Percentiles rank a stretch among this genome's conserved stretches.
Evolutionary conservation across 345 rosid genomes (phyloP).

Genomic region (Erysimum cheiranthoides): DNA sequence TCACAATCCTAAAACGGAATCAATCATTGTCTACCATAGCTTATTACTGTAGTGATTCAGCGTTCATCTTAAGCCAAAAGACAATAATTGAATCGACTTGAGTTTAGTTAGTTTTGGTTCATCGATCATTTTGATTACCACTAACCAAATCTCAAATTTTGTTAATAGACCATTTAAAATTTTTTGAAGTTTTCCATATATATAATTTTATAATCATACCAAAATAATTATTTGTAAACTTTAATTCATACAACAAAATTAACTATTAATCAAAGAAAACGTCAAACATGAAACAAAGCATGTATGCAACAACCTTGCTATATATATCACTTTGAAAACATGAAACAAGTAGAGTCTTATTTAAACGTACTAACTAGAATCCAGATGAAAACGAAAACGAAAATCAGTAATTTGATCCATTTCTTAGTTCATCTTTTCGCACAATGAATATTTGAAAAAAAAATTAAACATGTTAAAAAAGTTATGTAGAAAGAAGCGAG

Average conservation of each 20-base stretch:
- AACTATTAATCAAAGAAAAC: background rate
- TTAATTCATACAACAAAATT: background rate
- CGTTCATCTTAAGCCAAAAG: conserved; percentile 12
- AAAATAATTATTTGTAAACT: background rate
- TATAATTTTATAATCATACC: background rate
- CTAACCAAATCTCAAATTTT: background rate
- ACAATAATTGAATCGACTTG: background rate
- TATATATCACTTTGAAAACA: too few relatives aligned
- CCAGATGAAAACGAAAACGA: background rate
- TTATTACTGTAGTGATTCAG: background rate
- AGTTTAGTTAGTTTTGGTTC: background rate
- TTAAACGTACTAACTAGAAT: background rate
- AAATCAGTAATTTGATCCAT: background rate
- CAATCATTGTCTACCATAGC: conserved; percentile 25
- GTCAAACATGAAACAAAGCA: background rate
- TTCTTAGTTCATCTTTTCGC: background rate
- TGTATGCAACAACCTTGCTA: too few relatives aligned
- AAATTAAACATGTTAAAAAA: background rate
- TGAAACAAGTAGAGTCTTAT: too few relatives aligned
- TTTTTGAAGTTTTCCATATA: background rate
- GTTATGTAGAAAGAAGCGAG: too few relatives aligned
- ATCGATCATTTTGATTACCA: conserved; percentile 9
- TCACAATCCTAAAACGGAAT: conserved; percentile 25
- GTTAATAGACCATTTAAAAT: background rate
- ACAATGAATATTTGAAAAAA: background rate